These are phyloP conservation scores for Irpex rosettiformis DNA, from an alignment of 1,284 basidiomycete genomes.

Conservation along the genomic window DNA sequence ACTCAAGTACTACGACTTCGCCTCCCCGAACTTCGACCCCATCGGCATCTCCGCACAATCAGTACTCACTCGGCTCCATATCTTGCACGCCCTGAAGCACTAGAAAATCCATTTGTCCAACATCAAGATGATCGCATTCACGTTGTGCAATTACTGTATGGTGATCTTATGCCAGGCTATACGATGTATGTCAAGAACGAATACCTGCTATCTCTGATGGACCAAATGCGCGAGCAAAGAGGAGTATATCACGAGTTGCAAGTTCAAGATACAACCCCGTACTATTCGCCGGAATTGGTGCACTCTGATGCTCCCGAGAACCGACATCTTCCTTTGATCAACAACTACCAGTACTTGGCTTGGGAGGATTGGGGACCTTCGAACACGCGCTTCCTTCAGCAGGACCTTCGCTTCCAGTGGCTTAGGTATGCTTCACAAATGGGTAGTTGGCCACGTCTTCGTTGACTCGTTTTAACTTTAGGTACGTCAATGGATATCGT, in stretches of 20 bases:
- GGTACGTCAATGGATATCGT: conserved; percentile 45
- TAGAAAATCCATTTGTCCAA: conserved; percentile 31
- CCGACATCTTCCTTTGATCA: no score
- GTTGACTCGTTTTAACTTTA: conserved; percentile 15
- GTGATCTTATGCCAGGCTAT: conserved; percentile 20
- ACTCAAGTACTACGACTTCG: conserved; percentile 18
- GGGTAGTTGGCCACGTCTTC: conserved; percentile 2
- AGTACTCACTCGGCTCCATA: conserved; percentile 34
- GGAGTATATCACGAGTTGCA: background rate
- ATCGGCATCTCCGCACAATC: conserved; percentile 17
- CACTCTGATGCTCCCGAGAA: no score
- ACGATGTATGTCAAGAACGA: conserved; percentile 36
- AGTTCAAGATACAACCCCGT: background rate
- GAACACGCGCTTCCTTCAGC: conserved; percentile 36
- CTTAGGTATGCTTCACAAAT: conserved; percentile 13
- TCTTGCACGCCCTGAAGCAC: conserved; percentile 27
- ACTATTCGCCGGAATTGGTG: no score
- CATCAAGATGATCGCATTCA: conserved; percentile 40
- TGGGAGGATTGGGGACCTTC: conserved; percentile 48
- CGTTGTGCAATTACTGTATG: conserved; percentile 38
- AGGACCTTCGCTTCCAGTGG: conserved; percentile 21
- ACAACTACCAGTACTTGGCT: background rate
- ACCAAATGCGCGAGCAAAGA: background rate
- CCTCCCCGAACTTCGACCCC: conserved; percentile 8
- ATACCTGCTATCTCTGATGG: conserved; percentile 31